These are phyloP conservation scores for Apophysomyces variabilis DNA, from an alignment of 371 early-diverging fungal species.

Conservation along the genomic window DNA sequence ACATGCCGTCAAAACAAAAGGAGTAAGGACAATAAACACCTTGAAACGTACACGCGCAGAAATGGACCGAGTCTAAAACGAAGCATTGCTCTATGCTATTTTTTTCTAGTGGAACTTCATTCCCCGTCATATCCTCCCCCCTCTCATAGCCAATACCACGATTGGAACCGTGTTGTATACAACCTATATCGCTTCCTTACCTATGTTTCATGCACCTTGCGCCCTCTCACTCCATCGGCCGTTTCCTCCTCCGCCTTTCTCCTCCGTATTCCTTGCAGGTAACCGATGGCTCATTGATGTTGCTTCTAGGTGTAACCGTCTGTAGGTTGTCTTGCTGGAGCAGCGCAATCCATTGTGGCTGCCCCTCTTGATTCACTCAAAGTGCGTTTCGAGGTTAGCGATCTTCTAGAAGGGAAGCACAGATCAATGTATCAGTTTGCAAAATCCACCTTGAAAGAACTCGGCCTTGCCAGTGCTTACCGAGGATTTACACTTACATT, in stretches of 20 bases:
- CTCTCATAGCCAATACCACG: slow-evolving; percentile 73
- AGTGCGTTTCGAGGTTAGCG: slow-evolving; percentile 76
- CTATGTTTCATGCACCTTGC: slow-evolving; percentile 62
- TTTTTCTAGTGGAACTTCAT: slow-evolving; percentile 60
- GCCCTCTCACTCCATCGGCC: slow-evolving; percentile 59
- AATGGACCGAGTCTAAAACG: too few relatives aligned
- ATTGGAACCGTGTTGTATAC: slow-evolving; percentile 74
- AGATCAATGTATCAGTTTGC: slow-evolving; percentile 73
- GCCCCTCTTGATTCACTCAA: slow-evolving; percentile 78
- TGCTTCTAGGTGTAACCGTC: neutral
- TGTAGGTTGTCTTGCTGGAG: slow-evolving; percentile 71
- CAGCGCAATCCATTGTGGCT: slow-evolving; percentile 76
- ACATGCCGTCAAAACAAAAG: slow-evolving; percentile 69
- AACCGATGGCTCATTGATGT: slow-evolving; percentile 10
- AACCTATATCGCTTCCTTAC: slow-evolving; percentile 61
- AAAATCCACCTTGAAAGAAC: slow-evolving; percentile 60
- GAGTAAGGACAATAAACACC: slow-evolving; percentile 34
- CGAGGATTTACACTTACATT: slow-evolving; percentile 73
- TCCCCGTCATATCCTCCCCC: slow-evolving; percentile 75
- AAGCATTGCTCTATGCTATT: too few relatives aligned
- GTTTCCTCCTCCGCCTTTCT: slow-evolving; percentile 64
- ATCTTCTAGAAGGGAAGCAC: slow-evolving; percentile 76
- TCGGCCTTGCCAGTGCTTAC: slow-evolving; percentile 70
- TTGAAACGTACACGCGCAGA: too few relatives aligned
- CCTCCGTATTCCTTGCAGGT: slow-evolving; percentile 63